Percentiles rank a stretch among this genome's conserved stretches.
phyloP scores from a whole-genome alignment of 1,284 basidiomycete species.

The Clitocybe nebularis region DNA sequence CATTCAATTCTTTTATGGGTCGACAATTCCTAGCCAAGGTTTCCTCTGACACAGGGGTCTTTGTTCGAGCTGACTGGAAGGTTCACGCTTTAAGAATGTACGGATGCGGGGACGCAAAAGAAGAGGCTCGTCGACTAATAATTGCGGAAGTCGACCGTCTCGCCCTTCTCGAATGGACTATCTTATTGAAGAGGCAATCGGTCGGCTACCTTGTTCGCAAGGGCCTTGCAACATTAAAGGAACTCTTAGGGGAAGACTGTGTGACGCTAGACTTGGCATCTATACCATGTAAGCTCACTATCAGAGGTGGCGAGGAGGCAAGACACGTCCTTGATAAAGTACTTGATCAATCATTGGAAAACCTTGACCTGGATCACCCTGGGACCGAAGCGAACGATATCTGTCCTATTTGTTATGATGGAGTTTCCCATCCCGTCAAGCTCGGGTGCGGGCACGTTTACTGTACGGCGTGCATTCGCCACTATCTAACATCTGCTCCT shows the following conservation, averaged over 20 bases:
- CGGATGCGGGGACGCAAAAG: conserved; percentile 31
- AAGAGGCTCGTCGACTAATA: conserved; percentile 37
- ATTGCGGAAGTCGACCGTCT: conserved; percentile 39
- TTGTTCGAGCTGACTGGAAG: conserved; percentile 40
- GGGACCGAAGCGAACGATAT: conserved; percentile 18
- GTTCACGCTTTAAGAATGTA: conserved; percentile 37
- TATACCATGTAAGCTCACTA: conserved; percentile 32
- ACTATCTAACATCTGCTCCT: conserved; percentile 43
- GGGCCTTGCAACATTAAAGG: conserved; percentile 42
- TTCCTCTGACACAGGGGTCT: conserved; percentile 33
- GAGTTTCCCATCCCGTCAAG: conserved; percentile 37
- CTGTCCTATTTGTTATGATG: conserved; percentile 52
- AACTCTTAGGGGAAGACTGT: conserved; percentile 46
- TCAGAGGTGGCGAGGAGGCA: conserved; percentile 48
- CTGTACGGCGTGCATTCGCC: conserved; percentile 47
- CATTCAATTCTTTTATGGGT: conserved; percentile 26
- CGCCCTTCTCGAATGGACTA: conserved; percentile 34
- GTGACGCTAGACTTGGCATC: conserved; percentile 37
- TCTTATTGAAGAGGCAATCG: conserved; percentile 29
- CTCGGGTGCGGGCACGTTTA: conserved; percentile 52
- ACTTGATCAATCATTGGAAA: conserved; percentile 34
- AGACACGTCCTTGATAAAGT: conserved; percentile 38
- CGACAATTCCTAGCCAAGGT: conserved; percentile 33
- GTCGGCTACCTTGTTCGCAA: conserved; percentile 46
- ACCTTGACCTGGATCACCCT: conserved; percentile 11